Base-by-base conservation (phyloP, 2,329 filamentous ascomycete species). In the Arthrobotrys entomopaga region DNA sequence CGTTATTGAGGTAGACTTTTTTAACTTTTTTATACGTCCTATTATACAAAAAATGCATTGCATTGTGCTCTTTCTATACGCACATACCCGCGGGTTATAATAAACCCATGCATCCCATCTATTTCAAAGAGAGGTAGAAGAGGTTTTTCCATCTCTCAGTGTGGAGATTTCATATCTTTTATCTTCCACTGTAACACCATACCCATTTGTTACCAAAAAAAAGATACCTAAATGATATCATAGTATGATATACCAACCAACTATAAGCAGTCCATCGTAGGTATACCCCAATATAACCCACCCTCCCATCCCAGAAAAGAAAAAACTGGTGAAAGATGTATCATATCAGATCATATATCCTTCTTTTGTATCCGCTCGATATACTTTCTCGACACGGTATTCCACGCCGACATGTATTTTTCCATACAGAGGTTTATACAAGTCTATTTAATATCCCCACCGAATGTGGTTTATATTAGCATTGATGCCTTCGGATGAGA, bases 371-470 rank as follows among this genome's bases (percentile, higher is more conserved):
- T 82, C 78, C 87, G 85, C 76, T 82, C 82, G 79, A 92, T 87
- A 81, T 92, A 92, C 46, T 88, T 85, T 54, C 85, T 82, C 83
- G 89, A 90, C 79, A 91, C 88, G 76, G 86, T 83, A 83, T 93
- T 93, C 91, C 91, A 94, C 10, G 90, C 86, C 34, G 85, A 83
- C 85, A 93, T 91, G 85, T 93, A 94, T 82, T 93, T 93, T 79
- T 93, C 90, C 87, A 93, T 91, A 84, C 91, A 94, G 74, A 86
- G 85, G 19, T 86, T 91, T 80, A 91, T 85, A 83, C 91, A 94
- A 20, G 86, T 84, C 80, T 88, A 73, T 42, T 24, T n/a, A 61
- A 6, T 34, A 2, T 1, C 29, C 29, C 29, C 29, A 34, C 29
- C 20, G 16, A 13, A 19, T 20, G 20, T n/a, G n/a, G n/a, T n/a